Evolutionary conservation across 2,329 filamentous ascomycete genomes (phyloP).

Genomic region (Scedosporium minutisporum): DNA sequence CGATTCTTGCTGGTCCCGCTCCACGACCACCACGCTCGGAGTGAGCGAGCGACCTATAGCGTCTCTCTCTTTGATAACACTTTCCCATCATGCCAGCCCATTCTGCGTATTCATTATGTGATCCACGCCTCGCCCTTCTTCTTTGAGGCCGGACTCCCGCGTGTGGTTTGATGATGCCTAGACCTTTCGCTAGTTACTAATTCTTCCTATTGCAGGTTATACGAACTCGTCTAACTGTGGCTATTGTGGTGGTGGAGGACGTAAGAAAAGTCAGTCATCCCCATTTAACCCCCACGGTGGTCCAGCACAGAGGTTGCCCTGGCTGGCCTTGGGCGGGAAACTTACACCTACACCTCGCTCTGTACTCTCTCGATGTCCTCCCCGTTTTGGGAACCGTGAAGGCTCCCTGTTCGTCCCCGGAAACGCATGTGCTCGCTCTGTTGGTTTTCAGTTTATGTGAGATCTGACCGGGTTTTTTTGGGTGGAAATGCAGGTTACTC

Average conservation of each 20-base stretch:
- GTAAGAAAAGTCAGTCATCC: slow-evolving; percentile 37
- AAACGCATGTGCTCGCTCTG: not conserved
- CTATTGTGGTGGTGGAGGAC: slow-evolving; percentile 38
- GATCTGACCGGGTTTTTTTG: not conserved
- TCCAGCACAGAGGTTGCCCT: not conserved
- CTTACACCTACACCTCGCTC: slow-evolving; percentile 1
- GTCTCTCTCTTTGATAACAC: not conserved
- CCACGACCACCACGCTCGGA: not conserved
- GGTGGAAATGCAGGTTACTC: slow-evolving; percentile 47
- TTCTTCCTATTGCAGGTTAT: slow-evolving; percentile 29
- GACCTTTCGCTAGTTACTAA: not conserved
- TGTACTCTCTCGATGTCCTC: not conserved
- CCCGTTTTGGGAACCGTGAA: not conserved
- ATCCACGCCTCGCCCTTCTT: not conserved
- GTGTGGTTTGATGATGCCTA: not conserved
- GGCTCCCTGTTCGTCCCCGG: not conserved
- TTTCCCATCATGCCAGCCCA: not conserved
- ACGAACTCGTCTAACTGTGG: slow-evolving; percentile 42
- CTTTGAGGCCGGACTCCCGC: not conserved
- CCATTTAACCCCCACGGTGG: slow-evolving; percentile 21
- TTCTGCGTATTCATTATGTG: not conserved
- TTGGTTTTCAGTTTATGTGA: not conserved
- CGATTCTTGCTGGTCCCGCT: not conserved
- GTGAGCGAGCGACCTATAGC: not conserved
- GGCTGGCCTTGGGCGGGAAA: not conserved